These are phyloP conservation scores for Ganoderma meredithae DNA, from an alignment of 1,284 basidiomycete genomes.

Conservation along the genomic window DNA sequence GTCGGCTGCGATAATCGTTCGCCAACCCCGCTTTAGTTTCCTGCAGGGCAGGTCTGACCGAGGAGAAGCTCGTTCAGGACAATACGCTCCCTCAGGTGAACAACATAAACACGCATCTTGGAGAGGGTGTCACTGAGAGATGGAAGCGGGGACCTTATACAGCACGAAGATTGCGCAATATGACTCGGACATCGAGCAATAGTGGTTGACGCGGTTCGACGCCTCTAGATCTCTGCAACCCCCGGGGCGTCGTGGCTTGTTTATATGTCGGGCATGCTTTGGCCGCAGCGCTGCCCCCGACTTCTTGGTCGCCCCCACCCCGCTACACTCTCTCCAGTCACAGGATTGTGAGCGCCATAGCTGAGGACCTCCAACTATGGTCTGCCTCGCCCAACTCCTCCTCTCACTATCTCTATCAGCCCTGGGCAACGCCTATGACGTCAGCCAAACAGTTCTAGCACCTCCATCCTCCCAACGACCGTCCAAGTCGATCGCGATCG, in stretches of 20 bases:
- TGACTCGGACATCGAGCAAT: slow-evolving; percentile 26
- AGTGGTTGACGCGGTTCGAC: slow-evolving; percentile 10
- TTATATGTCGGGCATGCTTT: slow-evolving; percentile 5
- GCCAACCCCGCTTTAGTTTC: background rate
- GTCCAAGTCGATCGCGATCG: slow-evolving; percentile 58
- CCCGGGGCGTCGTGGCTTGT: background rate
- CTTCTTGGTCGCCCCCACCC: background rate
- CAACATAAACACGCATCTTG: too few species aligned
- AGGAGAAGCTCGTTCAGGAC: too few species aligned
- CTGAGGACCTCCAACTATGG: slow-evolving; percentile 11
- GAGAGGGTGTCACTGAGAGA: background rate
- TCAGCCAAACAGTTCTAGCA: slow-evolving; percentile 14
- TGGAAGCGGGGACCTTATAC: background rate
- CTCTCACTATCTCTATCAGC: slow-evolving; percentile 14
- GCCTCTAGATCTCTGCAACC: background rate
- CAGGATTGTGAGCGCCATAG: background rate
- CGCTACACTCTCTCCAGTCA: background rate
- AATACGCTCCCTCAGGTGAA: too few species aligned
- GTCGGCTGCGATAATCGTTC: background rate
- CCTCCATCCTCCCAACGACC: slow-evolving; percentile 4
- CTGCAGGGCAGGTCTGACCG: background rate
- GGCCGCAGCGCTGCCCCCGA: background rate
- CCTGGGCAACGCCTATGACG: slow-evolving; percentile 6
- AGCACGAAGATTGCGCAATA: slow-evolving; percentile 32
- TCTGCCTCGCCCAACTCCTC: slow-evolving; percentile 1